Base-by-base conservation (phyloP, 495 filamentous ascomycete genomes). In the Articulospora tetracladia region DNA sequence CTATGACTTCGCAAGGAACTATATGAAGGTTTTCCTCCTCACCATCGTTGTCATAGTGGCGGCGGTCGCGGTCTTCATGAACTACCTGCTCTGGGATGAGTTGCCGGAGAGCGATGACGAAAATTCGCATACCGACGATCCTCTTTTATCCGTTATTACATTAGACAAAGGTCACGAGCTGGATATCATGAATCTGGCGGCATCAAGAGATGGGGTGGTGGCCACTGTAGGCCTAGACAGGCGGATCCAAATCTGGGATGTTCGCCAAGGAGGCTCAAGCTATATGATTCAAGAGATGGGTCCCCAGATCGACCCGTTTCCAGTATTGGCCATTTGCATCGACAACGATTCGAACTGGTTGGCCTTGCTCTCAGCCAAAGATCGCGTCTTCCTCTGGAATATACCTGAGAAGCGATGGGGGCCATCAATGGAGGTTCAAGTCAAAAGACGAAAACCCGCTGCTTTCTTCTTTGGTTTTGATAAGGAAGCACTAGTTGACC, bases 141-240 rank as follows among this genome's bases (percentile, higher is more conserved):
- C 79, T 1, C 59, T 80, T n/a, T 70, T 91, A 15, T 81, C 78
- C 12, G 75, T 86, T 27, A 76, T 75, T 49, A 80, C 79, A n/a
- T 67, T 90, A n/a, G 74, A 71, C 41, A 73, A 75, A 27, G 82
- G 81, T 1, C 88, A 91, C 68, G 66, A 69, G 4, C 73, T 90
- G 20, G 88, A 91, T 64, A 76, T 91, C 27, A 79, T 81, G 47
- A 77, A 82, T 68, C 72, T 91, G 51, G 68, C 75, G 7, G 73
- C 83, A 11, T 87, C 79, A 22, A 66, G 77, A 2, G 77, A 76
- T 39, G 86, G 86, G 4, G 72, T 84, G 36, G 66, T 90, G 20
- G 83, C 84, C n/a, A 86, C 86, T 4, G 76, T 89, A 41, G 85
- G 83, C 0, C 70, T 90, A 7, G 88, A 91, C 63, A 74, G 86